phyloP scores from a whole-genome alignment of 306 rosid species.

The Quercus parvula region DNA sequence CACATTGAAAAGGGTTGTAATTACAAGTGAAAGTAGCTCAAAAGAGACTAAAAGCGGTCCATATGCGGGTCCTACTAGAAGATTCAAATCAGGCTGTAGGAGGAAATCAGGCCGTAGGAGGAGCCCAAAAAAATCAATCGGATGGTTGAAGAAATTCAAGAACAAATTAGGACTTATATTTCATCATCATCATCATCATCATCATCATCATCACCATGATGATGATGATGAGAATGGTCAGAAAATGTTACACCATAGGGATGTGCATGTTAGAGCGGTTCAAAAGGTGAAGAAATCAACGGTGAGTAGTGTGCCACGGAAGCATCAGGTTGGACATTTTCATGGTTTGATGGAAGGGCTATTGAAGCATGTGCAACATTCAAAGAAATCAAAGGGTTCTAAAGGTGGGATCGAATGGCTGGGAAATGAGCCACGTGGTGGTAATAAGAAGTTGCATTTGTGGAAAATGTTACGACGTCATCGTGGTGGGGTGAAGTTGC shows the following conservation, averaged over 20 bases:
- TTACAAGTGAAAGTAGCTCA: constrained; percentile 28
- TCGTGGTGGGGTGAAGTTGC: constrained; percentile 38
- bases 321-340: constrained; percentile 47
- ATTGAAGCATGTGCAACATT: constrained; percentile 38
- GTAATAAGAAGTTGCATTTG: constrained; percentile 43
- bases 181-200: constrained; percentile 78
- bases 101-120: background rate
- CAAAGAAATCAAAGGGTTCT: constrained; percentile 31
- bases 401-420: background rate
- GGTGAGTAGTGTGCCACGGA: background rate
- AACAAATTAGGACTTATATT: constrained; percentile 69
- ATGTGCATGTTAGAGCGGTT: background rate
- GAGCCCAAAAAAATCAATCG: constrained; percentile 22
- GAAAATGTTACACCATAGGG: constrained; percentile 32
- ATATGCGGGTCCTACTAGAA: constrained; percentile 13
- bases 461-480: constrained; percentile 39
- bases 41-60: constrained; percentile 16
- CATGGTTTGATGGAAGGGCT: constrained; percentile 56
- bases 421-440: constrained; percentile 11
- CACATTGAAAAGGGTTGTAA: background rate
- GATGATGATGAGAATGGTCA: background rate
- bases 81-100: constrained; percentile 6
- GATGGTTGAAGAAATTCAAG: constrained; percentile 51
- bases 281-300: no score
- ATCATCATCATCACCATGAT: constrained; percentile 34